Percentiles rank a stretch among this genome's conserved stretches.
phyloP scores from a whole-genome alignment of 352 stramenopile genomes.

The Aphanomyces invadans region DNA sequence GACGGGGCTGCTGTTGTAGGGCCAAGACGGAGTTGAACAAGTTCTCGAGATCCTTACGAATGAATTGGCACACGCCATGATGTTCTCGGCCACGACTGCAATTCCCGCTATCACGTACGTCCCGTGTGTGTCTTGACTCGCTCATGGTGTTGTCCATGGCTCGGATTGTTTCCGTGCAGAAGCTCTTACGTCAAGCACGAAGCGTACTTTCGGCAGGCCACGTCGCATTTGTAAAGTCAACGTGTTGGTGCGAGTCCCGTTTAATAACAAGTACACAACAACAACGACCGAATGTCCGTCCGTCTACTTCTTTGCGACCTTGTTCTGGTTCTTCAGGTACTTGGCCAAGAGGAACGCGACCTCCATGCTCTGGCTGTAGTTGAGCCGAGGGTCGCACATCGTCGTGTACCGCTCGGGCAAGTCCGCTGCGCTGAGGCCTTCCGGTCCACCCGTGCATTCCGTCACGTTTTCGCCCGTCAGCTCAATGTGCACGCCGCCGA shows the following conservation, averaged over 20 bases:
- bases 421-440: constrained; percentile 90
- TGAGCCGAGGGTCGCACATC: constrained; percentile 96
- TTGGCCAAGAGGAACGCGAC: constrained; percentile 97
- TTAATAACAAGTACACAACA: not conserved
- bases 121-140: too few species aligned
- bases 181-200: constrained; percentile 24
- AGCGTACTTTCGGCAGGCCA: constrained; percentile 17
- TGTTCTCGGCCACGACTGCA: constrained; percentile 57
- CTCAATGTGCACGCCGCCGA: constrained; percentile 95
- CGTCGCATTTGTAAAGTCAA: constrained; percentile 15
- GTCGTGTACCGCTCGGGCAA: constrained; percentile 93
- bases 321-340: constrained; percentile 37
- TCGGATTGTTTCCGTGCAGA: too few species aligned
- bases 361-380: constrained; percentile 97
- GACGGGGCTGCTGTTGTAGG: constrained; percentile 29
- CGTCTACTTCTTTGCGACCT: not conserved
- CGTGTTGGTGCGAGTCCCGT: not conserved
- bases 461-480: constrained; percentile 99
- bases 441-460: constrained; percentile 96
- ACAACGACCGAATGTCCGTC: not conserved
- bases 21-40: constrained; percentile 79
- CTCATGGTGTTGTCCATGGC: too few species aligned
- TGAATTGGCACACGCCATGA: constrained; percentile 91
- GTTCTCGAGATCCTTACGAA: constrained; percentile 87
- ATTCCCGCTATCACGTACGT: constrained; percentile 65